Evolutionary conservation across 805 yeast species (phyloP), one percentile per base, ranked within the genome.

Genomic region (Candida michaelii): DNA sequence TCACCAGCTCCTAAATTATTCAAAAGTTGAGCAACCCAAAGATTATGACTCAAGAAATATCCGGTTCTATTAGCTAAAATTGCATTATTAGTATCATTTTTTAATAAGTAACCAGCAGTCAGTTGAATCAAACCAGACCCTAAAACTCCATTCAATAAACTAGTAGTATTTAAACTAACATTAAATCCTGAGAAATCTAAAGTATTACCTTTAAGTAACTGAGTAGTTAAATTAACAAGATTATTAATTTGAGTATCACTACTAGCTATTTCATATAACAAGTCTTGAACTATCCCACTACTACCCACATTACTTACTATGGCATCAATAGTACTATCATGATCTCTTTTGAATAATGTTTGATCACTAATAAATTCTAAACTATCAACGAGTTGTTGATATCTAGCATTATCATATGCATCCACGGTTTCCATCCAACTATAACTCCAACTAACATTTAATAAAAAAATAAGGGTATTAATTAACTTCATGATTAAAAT

Each of bases 1-100:
- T 63, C 48, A 7, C 69, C 69, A 23, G 55, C 45, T 18, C 73
- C 73, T n/a, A 65, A 44, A n/a, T 59, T 62, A 30, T 46, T 48
- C 36, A 69, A 46, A 9, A 67, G 36, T 34, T 53, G 40, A 3
- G 65, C 52, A 15, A 65, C 51, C 65, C 67, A 68, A 6, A 59
- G 49, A 36, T 65, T 44, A 15, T 55, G 49, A 11, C 53, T 52
- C 30, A 69, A 51, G 9, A 58, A 36, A 12, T 50, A 44, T 3
- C 73, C 73, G 13, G 57, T 33, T 12, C 51, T 36, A 24, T 51
- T 56, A 1, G 69, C 56, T 13, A 67, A 37, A 2, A 35, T 18
- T 23, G 50, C 43, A 27, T 66, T 51, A 44, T 66, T 63, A 16
- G 56, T 48, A 10, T 62, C 66, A 46, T 67, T 53, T 12, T 60